Conservation (phyloP, 345 rosid species). For the Citrus unshiu region DNA sequence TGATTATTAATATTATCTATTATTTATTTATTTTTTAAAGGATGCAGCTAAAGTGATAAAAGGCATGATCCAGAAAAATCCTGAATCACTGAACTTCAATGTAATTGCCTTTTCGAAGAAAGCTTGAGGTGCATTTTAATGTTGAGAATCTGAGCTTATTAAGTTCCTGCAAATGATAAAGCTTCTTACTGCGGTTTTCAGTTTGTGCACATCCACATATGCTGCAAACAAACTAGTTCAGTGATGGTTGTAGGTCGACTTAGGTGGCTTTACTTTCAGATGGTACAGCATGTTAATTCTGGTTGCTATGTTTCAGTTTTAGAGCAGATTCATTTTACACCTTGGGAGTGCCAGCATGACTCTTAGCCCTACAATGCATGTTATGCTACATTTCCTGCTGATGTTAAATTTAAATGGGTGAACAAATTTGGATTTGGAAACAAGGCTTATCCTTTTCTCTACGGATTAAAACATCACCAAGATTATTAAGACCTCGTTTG, state of each 20-base stretch:
- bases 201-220: neutral
- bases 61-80: slow-evolving; percentile 76
- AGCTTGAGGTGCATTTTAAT: slow-evolving; percentile 13
- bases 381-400: neutral
- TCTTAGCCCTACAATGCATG: neutral
- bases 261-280: neutral
- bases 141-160: neutral
- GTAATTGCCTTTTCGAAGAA: slow-evolving; percentile 69
- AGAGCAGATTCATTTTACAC: neutral
- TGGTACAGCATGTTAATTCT: neutral
- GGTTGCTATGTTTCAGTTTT: neutral
- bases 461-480: too few species aligned
- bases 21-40: slow-evolving; percentile 29
- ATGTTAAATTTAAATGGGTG: neutral
- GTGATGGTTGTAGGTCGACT: neutral
- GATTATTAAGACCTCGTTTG: too few species aligned
- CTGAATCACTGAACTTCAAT: slow-evolving; percentile 71
- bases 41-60: slow-evolving; percentile 72
- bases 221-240: neutral
- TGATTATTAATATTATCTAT: neutral
- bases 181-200: neutral
- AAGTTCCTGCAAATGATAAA: neutral
- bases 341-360: too few species aligned
- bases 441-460: too few species aligned
- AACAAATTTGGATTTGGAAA: too few species aligned